Evolutionary conservation across 768 basidiomycete species (phyloP).

Genomic region (Termitomyces bulborhizus): DNA sequence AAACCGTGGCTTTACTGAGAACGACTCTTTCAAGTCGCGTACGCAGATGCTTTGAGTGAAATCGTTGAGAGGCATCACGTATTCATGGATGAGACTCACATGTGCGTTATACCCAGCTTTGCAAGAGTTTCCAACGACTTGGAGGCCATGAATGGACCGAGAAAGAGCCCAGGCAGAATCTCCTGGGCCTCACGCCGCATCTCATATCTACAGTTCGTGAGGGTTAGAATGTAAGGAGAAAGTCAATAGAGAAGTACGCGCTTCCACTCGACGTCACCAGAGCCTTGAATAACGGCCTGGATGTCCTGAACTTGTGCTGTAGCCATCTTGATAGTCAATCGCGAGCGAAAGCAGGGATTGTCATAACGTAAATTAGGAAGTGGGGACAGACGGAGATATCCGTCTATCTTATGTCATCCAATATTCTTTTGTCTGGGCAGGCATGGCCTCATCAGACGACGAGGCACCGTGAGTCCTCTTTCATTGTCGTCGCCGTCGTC

Average conservation of each 20-base stretch:
- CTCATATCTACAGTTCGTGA: slow-evolving; percentile 57
- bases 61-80: slow-evolving; percentile 3
- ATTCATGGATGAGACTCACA: slow-evolving; percentile 36
- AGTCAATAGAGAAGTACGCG: slow-evolving; percentile 23
- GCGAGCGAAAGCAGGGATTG: neutral
- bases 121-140: slow-evolving; percentile 71
- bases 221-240: neutral
- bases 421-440: no score
- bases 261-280: slow-evolving; percentile 84
- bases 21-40: slow-evolving; percentile 84
- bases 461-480: slow-evolving; percentile 48
- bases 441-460: slow-evolving; percentile 44
- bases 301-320: slow-evolving; percentile 33
- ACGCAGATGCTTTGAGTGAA: slow-evolving; percentile 67
- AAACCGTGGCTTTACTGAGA: slow-evolving; percentile 84
- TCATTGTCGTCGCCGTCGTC: neutral
- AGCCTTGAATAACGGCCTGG: slow-evolving; percentile 66
- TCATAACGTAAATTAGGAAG: neutral
- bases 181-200: slow-evolving; percentile 96
- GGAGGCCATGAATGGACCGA: slow-evolving; percentile 86
- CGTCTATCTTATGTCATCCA: slow-evolving; percentile 9
- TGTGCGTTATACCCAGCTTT: slow-evolving; percentile 70
- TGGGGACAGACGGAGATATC: neutral
- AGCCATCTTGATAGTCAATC: slow-evolving; percentile 4
- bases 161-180: slow-evolving; percentile 73